Percentiles rank a stretch among this genome's conserved stretches.
These are phyloP conservation scores for Centrapalus pauciflorus DNA, from an alignment of 129 eudicot genomes.

Conservation along the genomic window DNA sequence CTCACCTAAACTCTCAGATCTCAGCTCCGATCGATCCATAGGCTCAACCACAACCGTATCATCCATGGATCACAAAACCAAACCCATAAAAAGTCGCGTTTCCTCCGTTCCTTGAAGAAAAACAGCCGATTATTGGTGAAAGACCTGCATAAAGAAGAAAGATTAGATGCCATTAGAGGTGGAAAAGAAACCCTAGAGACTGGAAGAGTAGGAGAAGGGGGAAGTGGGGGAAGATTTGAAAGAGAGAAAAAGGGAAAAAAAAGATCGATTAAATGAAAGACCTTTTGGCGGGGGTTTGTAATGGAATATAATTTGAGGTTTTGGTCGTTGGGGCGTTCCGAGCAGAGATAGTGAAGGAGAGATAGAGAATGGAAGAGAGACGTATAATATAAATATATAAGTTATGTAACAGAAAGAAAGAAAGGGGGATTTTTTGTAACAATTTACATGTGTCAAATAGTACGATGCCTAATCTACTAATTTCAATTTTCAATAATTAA, in stretches of 20 bases:
- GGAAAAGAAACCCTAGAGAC: constrained; percentile 48
- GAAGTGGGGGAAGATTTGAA: constrained; percentile 23
- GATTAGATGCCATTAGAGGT: constrained; percentile 37
- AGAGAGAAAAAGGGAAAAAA: constrained; percentile 5
- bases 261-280: constrained; percentile 26
- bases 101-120: not conserved
- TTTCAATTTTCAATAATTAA: too few species aligned
- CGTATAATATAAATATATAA: too few species aligned
- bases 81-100: constrained; percentile 13
- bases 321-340: not conserved
- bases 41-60: constrained; percentile 4
- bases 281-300: constrained; percentile 68
- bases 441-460: not conserved
- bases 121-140: not conserved
- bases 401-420: not conserved
- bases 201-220: constrained; percentile 10
- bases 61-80: constrained; percentile 41
- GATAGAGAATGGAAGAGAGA: constrained; percentile 13
- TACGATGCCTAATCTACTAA: not conserved
- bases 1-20: constrained; percentile 21
- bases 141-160: constrained; percentile 47
- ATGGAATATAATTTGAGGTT: constrained; percentile 21
- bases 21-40: constrained; percentile 13
- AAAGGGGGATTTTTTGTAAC: not conserved
- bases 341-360: constrained; percentile 24